A percentile compares a stretch with the other conserved stretches of the same genome.
These are phyloP conservation scores for Edaphochlamys debaryana DNA, from an alignment of 139 green algal genomes.

Conservation along the genomic window DNA sequence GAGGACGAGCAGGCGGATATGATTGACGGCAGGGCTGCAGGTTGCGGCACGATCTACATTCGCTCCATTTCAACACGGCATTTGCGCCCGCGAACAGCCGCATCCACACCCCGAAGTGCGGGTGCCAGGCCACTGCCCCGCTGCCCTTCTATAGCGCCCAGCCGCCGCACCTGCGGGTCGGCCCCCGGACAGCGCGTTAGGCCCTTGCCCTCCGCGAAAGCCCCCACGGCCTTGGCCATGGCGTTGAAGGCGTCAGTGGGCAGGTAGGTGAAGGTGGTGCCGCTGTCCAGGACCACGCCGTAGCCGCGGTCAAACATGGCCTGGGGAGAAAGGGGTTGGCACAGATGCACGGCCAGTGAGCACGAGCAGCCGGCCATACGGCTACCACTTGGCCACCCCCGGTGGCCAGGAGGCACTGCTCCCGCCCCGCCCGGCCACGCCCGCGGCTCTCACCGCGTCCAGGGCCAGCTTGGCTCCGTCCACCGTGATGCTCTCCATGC, in stretches of 20 bases:
- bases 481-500: constrained; percentile 71
- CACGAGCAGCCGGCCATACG: no score
- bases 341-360: no score
- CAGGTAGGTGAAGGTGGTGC: constrained; percentile 97
- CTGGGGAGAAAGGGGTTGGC: no score
- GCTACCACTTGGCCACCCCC: no score
- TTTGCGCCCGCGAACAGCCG: no score
- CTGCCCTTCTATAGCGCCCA: no score
- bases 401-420: no score
- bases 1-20: neutral
- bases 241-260: constrained; percentile 74
- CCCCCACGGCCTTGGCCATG: constrained; percentile 58
- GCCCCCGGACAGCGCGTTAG: constrained; percentile 53
- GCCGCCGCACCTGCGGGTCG: constrained; percentile 57
- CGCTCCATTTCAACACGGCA: no score
- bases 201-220: constrained; percentile 38
- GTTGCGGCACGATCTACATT: no score
- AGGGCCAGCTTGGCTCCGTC: constrained; percentile 59
- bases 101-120: no score
- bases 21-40: neutral
- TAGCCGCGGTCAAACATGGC: constrained; percentile 71
- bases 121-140: no score
- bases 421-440: no score
- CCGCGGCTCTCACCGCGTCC: constrained; percentile 37
- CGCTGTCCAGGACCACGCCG: constrained; percentile 92